Base-by-base conservation (phyloP, 306 rosid genomes). In the Abrus precatorius region DNA sequence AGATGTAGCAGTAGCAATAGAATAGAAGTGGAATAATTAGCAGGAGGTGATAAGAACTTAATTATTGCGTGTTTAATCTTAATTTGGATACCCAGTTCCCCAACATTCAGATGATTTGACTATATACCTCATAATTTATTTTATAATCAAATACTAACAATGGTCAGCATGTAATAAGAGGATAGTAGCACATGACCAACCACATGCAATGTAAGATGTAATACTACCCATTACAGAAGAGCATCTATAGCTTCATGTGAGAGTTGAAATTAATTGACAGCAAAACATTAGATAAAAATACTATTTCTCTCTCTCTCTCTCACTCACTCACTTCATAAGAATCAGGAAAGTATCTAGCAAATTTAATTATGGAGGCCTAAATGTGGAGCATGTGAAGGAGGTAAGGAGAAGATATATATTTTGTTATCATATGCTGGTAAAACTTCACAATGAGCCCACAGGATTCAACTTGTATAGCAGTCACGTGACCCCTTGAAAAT, bases 401-500 rank as follows among this genome's bases (percentile, higher is more conserved):
- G 36, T 48, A 82, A 56, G 60, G 71, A 45, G 48, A 49, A 67
- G 67, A 57, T 40, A 52, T 40, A 53, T 3, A 50, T 54, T 64
- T 66, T 32, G 44, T 27, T 28, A 38, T 77, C 44, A 9, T 36
- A 7, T 47, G 4, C 38, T 69, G 67, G 40, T 9, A 13, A 57
- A 69, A 47, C 28, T 62, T 76, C 4, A 63, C n/a, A 69, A 45
- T 1, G 57, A 43, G 5, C 32, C 62, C 68, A 69, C 43, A 44
- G 10, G 40, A 68, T 48, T 54, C 62, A 61, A 69, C 56, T 34
- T 66, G 55, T 54, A 2, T 45, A 3, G 68, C 76, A 54, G 65
- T 90, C 90, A 86, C 89, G 91, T 84, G 91, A 88, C 67, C 65
- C 67, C 59, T 41, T 65, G 49, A 48, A 52, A 32, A 10, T 81